These are phyloP conservation scores for Beta macrorhiza DNA, from an alignment of 179 eudicot species.

Conservation along the genomic window DNA sequence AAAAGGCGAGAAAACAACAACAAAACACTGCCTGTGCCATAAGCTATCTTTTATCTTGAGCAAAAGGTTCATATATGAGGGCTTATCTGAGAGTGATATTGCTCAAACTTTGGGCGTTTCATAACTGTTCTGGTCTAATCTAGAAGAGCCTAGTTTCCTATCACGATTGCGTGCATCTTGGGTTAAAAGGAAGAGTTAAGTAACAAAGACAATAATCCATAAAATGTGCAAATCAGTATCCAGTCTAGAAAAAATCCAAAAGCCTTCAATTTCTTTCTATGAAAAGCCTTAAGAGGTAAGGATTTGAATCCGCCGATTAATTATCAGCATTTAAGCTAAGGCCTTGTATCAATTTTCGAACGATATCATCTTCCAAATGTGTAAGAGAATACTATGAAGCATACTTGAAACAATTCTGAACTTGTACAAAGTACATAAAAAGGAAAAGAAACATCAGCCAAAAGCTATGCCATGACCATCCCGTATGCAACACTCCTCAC, in stretches of 20 bases:
- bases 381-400: background rate
- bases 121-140: background rate
- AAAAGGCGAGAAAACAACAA: background rate
- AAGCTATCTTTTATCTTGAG: background rate
- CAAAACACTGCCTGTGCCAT: background rate
- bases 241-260: background rate
- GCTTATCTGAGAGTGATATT: background rate
- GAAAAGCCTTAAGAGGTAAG: background rate
- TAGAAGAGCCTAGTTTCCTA: background rate
- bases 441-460: background rate
- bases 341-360: background rate
- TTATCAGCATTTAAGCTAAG: background rate
- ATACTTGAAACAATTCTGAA: background rate
- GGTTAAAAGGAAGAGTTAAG: background rate
- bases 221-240: background rate
- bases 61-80: background rate
- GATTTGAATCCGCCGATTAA: background rate
- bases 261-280: too few relatives aligned
- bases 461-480: conserved; percentile 8
- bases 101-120: background rate
- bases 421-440: background rate
- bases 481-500: background rate
- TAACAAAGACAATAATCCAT: background rate
- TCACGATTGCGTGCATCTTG: background rate
- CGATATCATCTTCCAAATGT: background rate